Conservation (phyloP, 257 asterid genomes). For the Solanum virginianum region DNA sequence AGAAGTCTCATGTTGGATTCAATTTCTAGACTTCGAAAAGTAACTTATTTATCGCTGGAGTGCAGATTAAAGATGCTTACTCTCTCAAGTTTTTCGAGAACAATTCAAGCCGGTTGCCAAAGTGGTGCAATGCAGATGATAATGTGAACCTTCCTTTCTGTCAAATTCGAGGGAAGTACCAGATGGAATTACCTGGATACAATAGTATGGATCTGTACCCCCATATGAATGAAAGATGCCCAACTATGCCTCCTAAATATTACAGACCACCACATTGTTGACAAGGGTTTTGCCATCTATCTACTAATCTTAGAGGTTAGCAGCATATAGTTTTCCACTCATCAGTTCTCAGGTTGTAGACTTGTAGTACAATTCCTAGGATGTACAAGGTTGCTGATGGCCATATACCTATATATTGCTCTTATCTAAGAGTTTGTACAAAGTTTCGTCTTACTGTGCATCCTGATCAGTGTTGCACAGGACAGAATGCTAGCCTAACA, state of each 20-base stretch:
- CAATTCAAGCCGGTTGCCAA: slow-evolving; percentile 66
- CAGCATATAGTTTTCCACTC: neutral
- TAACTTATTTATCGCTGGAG: neutral
- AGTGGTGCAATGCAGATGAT: slow-evolving; percentile 90
- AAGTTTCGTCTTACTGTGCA: neutral
- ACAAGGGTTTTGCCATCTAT: neutral
- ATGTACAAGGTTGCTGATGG: neutral
- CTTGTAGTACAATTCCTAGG: neutral
- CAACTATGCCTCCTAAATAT: slow-evolving; percentile 72
- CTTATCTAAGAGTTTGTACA: neutral
- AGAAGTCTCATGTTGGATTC: neutral
- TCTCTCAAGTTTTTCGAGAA: slow-evolving; percentile 56
- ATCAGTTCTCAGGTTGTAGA: neutral
- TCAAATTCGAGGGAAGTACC: slow-evolving; percentile 67
- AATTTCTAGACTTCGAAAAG: neutral
- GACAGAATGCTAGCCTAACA: neutral
- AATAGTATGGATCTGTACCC: slow-evolving; percentile 58
- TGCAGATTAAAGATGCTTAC: slow-evolving; percentile 92
- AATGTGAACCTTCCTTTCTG: slow-evolving; percentile 69
- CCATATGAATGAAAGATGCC: slow-evolving; percentile 87
- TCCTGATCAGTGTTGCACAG: neutral
- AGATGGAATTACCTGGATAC: slow-evolving; percentile 78
- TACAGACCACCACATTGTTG: slow-evolving; percentile 63
- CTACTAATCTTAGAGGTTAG: neutral
- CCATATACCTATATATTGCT: neutral